Evolutionary conservation across 805 yeast species (phyloP), one percentile per base, ranked within the genome.

Genomic region (Candida loeiensis): DNA sequence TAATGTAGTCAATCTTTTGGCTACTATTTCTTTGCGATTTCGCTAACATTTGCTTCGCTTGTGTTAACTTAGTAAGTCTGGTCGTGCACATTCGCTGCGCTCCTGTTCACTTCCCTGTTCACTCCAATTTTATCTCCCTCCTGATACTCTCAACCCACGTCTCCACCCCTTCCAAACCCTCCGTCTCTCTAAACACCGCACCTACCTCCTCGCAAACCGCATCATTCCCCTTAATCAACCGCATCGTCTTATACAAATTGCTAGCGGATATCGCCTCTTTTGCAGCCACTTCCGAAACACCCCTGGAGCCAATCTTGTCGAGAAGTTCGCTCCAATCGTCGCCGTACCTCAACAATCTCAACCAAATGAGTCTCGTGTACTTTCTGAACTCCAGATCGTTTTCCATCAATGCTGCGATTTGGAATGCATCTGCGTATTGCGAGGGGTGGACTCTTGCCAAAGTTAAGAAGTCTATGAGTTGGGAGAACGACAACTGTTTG

Each of bases 381-480:
- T 47, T 45, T 29, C 48, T 52, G 37, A 47, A 59, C 6, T 39
- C 24, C 12, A 36, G 33, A 17, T 64, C 67, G 42, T 61, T 59
- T 4, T 49, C 43, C 8, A 60, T 54, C 34, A 73, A 55, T 6
- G 77, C 69, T 1, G 82, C 55, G 4, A 81, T 56, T 45, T 72
- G 73, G 40, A 83, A 62, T 0, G 87, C 81, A 43, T 63, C 58
- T 0, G 66, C 51, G 39, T 58, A 68, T 4, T 59, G 62, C 34
- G 36, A 22, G 39, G 27, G 50, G 2, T 47, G 45, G 6, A 4
- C 68, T 36, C 69, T 65, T 4, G 77, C 46, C 40, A 74, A 53
- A 3, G 80, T 76, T 50, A 74, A 71, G 30, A 76, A 53, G 43
- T 77, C 80, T 15, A 82, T 64, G 29, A 83, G 56, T 30, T 77